Evolutionary conservation across 2,329 filamentous ascomycete species (phyloP), one percentile per base, ranked within the genome.

Genomic region (Trichoderma oligosporum): DNA sequence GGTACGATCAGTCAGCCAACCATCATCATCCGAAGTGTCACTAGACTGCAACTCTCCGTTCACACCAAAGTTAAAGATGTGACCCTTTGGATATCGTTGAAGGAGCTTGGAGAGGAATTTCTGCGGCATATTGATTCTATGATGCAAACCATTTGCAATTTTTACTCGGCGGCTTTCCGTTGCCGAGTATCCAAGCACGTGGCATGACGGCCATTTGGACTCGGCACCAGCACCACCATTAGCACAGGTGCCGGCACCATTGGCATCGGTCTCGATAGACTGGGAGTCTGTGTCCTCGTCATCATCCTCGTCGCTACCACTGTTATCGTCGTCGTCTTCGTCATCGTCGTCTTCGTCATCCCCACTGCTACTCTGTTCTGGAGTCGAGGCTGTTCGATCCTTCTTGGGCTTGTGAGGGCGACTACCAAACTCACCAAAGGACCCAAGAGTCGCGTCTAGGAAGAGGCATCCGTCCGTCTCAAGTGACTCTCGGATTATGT

Each of bases 71-170:
- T 74, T 75, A 61, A 78, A 80, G 1, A 79, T 70, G 48, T 73
- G 73, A 0, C 79, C 79, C 8, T 69, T 65, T 0, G 78, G 78
- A 56, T 81, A 76, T 1, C 73, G 67, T n/a, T 71, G 71, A 0
- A 80, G 64, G 4, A 81, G 69, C 3, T 67, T 67, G 0, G 68
- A 64, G 2, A 81, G 65, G 14, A 78, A 71, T 6, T 61, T 67
- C 48, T 78, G 73, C 0, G 74, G 68, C 3, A 79, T 60, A 2
- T 63, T 62, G 4, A 64, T 60, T 3, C 63, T 58, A 4, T 62
- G 57, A 0, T 33, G 41, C 11, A 46, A 44, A 3, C 61, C 59
- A 2, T 58, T 35, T 22, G 67, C 62, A 6, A 62, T 70, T 22
- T 74, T 62, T 39, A 73, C 66, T 33, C 68, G 73, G 1, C 73